Conservation (phyloP, 495 filamentous ascomycete genomes). For the Tuber microsphaerosporum region DNA sequence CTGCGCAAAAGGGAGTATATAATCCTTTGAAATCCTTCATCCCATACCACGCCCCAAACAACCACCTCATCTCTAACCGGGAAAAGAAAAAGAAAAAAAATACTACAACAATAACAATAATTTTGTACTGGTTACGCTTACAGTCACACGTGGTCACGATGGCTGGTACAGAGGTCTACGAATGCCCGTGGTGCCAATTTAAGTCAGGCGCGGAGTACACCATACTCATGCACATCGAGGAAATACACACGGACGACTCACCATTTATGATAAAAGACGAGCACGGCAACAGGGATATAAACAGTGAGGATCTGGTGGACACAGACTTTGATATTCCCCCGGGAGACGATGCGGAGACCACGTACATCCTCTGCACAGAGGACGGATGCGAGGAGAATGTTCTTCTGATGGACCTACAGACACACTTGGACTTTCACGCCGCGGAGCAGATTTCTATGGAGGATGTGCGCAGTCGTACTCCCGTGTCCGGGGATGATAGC, state of each 20-base stretch:
- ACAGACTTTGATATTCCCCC: conserved; percentile 17
- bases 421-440: conserved; percentile 67
- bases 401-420: conserved; percentile 55
- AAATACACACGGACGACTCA: conserved; percentile 51
- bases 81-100: neutral
- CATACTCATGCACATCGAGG: conserved; percentile 55
- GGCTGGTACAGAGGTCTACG: neutral
- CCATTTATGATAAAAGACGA: conserved; percentile 50
- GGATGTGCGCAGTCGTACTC: conserved; percentile 40
- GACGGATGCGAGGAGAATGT: conserved; percentile 67
- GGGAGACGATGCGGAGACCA: conserved; percentile 39
- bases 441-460: conserved; percentile 53
- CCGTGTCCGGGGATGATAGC: conserved; percentile 18
- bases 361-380: conserved; percentile 61
- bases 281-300: conserved; percentile 11
- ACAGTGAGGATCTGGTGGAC: conserved; percentile 10
- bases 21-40: neutral
- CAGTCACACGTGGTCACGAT: neutral
- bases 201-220: conserved; percentile 42
- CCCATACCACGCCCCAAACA: neutral
- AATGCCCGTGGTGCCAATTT: conserved; percentile 49
- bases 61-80: neutral
- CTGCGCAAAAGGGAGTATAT: neutral
- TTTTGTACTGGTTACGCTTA: neutral
- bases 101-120: neutral